Base-by-base conservation (phyloP, 345 rosid genomes). In the Mangifera indica region DNA sequence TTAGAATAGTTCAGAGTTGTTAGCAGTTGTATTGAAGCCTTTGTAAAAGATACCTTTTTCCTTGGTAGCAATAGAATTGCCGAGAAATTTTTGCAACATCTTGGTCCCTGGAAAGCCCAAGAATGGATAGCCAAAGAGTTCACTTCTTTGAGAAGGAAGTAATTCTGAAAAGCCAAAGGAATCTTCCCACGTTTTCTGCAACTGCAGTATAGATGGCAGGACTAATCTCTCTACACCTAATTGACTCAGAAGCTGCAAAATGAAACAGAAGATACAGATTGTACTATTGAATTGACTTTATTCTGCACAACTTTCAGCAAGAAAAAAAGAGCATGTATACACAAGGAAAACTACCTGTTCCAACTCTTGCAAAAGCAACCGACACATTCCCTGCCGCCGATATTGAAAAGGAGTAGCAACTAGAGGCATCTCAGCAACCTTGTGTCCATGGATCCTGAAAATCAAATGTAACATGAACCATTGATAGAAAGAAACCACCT, bases 401-500 rank as follows among this genome's bases (percentile, higher is more conserved):
- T 76, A 79, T 17, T 75, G 78, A 54, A 75, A 75, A 75, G 76
- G 64, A 10, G 88, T 85, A 40, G 83, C 86, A 63, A 85, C 63
- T 13, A 85, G 81, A 37, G 88, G 86, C 78, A 85, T 73, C 77
- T 85, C 88, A 17, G 88, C 88, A 25, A 79, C 83, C 72, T 79
- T 77, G 46, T 48, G 78, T 15, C 88, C 86, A 51, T 76, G 67
- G 46, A 85, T 70, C 81, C 88, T 82, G 63, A 46, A 74, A 76
- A 52, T 37, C 24, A 77, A 26, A 37, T 37, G 17, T 51, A 40
- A 29, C 63, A 63, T 67, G 29, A 45, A 55, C 12, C 10, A 32
- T 10, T 46, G 34, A 18, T 24, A 14, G 62, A 68, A 17, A 18
- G 8, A 24, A 54, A 67, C 32, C 45, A 9, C 0, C 49, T 22